Evolutionary conservation across 1,139 yeast genomes (phyloP), one percentile per base, ranked within the genome.

Genomic region (Geotrichum citri-aurantii): DNA sequence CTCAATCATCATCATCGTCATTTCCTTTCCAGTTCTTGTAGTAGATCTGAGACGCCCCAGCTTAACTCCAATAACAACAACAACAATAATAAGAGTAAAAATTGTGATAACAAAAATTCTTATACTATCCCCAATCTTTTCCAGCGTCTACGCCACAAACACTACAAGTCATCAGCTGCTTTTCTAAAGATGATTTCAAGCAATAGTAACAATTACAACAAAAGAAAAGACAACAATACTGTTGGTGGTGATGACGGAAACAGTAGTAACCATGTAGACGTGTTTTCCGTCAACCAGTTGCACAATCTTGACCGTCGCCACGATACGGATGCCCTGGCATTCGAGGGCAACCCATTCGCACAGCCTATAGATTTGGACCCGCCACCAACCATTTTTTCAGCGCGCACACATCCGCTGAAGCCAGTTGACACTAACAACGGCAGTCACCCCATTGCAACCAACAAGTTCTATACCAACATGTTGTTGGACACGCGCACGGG

Each of bases 401-500:
- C 54, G 5, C 46, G 47, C 26, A 37, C 49, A 1, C 61, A 59
- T 21, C 59, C 61, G n/a, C 46, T 59, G 12, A 42, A 29, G 27
- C 58, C 58, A 12, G 33, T 24, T 7, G 48, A 40, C 8, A 31
- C 48, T 27, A 48, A 37, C 26, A 1, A 37, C 10, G 48, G 55
- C 47, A 52, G 46, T n/a, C n/a, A n/a, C n/a, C 89, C 95, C 8
- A 78, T 84, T 52, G 82, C 83, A 63, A 90, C 97, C 19, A 91
- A 91, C 74, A 89, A 90, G 69, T 91, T 89, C 71, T 90, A 87
- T 70, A 85, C 88, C 10, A 91, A 91, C 72, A 74, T 90, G 69
- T 74, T 89, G 62, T 79, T 91, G 27, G 93, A 79, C 1, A 24
- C 49, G 8, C 27, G 88, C 67, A 79, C 81, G 12, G 73, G 4